Conservation (phyloP, 202 grass and related monocot species). For the Eragrostis tef region DNA sequence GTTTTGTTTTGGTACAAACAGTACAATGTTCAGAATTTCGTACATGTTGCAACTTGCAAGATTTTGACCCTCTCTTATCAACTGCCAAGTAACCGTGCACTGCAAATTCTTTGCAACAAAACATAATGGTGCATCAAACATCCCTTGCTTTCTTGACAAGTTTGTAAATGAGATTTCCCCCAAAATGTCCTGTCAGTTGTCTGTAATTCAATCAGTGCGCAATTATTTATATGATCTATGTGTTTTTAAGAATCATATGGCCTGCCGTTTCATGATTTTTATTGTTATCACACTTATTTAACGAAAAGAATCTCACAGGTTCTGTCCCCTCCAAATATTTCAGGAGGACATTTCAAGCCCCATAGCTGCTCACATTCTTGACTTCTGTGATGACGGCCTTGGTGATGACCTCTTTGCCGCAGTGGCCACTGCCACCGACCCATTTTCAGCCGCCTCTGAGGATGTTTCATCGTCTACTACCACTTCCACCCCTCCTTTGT, state of each 20-base stretch:
- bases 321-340: conserved; percentile 42
- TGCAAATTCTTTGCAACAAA: conserved; percentile 8
- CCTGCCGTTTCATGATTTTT: not conserved
- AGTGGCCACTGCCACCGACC: conserved; percentile 42
- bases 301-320: conserved; percentile 29
- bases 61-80: conserved; percentile 16
- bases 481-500: conserved; percentile 50
- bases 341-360: conserved; percentile 91
- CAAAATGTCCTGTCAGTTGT: not conserved
- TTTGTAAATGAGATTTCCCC: not conserved
- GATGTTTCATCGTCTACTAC: conserved; percentile 59
- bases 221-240: not conserved
- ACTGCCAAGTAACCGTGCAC: not conserved
- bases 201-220: not conserved
- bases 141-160: not conserved
- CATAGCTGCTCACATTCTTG: conserved; percentile 76
- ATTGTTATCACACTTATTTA: not conserved
- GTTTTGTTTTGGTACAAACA: conserved; percentile 35
- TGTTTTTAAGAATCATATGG: not conserved
- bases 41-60: conserved; percentile 3
- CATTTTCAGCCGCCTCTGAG: conserved; percentile 45
- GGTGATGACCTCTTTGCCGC: conserved; percentile 61
- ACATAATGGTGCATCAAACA: conserved; percentile 15
- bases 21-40: conserved; percentile 8
- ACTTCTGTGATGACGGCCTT: conserved; percentile 71